phyloP scores from a whole-genome alignment of 2,329 filamentous ascomycete species.

The Fusarium sambucinum region DNA sequence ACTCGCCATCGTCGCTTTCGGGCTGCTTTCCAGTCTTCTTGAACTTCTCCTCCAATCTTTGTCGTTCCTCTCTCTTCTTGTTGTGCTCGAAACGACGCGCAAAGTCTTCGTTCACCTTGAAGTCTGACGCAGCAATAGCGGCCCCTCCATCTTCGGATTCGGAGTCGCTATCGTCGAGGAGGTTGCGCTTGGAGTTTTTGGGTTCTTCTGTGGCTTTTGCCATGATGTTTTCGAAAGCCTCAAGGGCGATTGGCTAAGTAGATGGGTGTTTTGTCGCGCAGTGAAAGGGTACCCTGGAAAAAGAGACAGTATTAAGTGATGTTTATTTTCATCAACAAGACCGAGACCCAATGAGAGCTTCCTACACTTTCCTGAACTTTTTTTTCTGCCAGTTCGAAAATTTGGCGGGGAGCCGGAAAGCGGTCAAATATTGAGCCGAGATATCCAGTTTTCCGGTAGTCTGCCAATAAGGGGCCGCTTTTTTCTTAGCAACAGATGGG shows the following conservation, averaged over 20 bases:
- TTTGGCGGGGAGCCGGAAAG: conserved; percentile 49
- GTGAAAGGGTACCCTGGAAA: conserved; percentile 4
- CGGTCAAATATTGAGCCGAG: conserved; percentile 27
- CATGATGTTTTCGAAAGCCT: conserved; percentile 15
- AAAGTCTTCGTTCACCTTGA: conserved; percentile 92
- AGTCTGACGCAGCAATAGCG: conserved; percentile 57
- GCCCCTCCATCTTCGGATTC: conserved; percentile 60
- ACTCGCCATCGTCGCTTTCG: conserved; percentile 65
- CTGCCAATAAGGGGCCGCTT: conserved; percentile 21
- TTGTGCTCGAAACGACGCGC: conserved; percentile 94
- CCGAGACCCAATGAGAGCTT: conserved; percentile 35
- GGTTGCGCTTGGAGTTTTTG: conserved; percentile 59
- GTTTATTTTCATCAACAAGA: conserved; percentile 30
- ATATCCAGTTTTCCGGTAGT: background rate
- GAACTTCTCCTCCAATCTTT: conserved; percentile 88
- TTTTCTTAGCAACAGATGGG: conserved; percentile 9
- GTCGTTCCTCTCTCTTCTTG: conserved; percentile 92
- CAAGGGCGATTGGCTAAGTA: background rate
- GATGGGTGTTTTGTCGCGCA: background rate
- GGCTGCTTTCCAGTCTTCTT: conserved; percentile 57
- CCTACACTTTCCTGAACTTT: conserved; percentile 37
- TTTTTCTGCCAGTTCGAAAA: conserved; percentile 50
- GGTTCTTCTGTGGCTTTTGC: conserved; percentile 46
- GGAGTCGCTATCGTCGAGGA: conserved; percentile 69
- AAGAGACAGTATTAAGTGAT: conserved; percentile 12